Conservation (phyloP, 2,329 filamentous ascomycete genomes). For the Penicillium sp. region DNA sequence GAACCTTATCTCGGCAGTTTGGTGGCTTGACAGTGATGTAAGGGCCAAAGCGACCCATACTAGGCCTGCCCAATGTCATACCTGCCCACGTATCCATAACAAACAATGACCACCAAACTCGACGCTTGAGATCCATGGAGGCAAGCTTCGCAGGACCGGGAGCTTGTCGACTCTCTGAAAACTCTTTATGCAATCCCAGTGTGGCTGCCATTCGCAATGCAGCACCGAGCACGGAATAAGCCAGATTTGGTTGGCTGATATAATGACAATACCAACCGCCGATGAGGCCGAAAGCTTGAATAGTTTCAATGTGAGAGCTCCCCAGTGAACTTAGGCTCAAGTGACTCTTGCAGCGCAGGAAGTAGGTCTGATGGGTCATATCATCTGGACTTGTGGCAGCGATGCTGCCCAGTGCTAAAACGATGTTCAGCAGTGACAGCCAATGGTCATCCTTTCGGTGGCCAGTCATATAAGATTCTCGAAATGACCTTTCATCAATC, state of each 20-base stretch:
- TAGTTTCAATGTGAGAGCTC: conserved; percentile 69
- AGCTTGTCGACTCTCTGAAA: conserved; percentile 46
- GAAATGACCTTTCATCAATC: conserved; percentile 70
- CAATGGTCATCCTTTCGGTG: conserved; percentile 67
- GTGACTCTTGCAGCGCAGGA: conserved; percentile 66
- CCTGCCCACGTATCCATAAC: conserved; percentile 74
- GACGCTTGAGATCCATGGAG: conserved; percentile 61
- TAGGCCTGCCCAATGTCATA: conserved; percentile 69
- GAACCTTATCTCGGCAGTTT: conserved; percentile 48
- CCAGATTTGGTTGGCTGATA: conserved; percentile 74
- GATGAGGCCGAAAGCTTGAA: conserved; percentile 70
- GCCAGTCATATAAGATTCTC: conserved; percentile 63
- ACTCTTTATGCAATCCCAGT: conserved; percentile 69
- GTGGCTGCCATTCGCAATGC: conserved; percentile 73
- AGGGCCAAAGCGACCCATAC: conserved; percentile 65
- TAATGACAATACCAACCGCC: conserved; percentile 78
- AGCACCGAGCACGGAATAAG: conserved; percentile 70
- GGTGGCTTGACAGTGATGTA: conserved; percentile 68
- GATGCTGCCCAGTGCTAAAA: conserved; percentile 73
- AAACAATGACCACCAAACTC: conserved; percentile 75
- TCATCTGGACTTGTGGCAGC: conserved; percentile 64
- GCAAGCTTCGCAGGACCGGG: conserved; percentile 49
- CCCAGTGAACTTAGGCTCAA: conserved; percentile 67
- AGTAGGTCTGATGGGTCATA: conserved; percentile 68
- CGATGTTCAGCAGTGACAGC: conserved; percentile 73